These are phyloP conservation scores for Silene latifolia DNA, from an alignment of 148 eudicot genomes.

Conservation along the genomic window DNA sequence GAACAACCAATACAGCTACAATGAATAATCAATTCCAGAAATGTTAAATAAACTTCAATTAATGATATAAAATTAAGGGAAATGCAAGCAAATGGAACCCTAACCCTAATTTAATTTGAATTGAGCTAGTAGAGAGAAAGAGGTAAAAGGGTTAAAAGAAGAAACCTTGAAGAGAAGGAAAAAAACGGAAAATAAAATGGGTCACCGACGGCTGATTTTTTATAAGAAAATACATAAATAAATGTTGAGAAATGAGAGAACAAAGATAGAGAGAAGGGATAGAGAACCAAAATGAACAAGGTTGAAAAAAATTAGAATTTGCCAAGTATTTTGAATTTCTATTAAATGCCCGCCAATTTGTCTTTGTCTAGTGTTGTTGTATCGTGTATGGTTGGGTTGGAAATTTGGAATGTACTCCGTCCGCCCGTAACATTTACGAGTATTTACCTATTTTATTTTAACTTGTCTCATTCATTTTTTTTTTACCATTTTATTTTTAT, in stretches of 20 bases:
- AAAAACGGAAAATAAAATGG: background rate
- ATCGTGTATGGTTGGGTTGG: too few species aligned
- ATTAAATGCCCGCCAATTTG: conserved; percentile 33
- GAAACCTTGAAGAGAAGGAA: conserved; percentile 21
- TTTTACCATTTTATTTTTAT: too few species aligned
- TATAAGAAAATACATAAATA: too few species aligned
- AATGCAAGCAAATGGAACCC: background rate
- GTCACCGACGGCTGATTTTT: background rate
- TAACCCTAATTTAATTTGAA: background rate
- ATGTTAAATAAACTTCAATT: too few species aligned
- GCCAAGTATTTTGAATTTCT: conserved; percentile 22
- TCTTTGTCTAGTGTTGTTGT: too few species aligned
- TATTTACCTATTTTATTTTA: too few species aligned
- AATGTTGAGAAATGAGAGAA: background rate
- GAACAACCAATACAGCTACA: background rate
- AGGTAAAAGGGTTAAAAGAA: background rate
- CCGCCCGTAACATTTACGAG: too few species aligned
- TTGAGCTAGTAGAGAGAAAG: background rate
- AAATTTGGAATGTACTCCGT: too few species aligned
- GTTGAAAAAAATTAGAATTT: background rate
- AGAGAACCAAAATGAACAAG: background rate
- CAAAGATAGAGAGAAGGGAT: conserved; percentile 6
- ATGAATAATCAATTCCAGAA: background rate
- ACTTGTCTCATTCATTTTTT: too few species aligned
- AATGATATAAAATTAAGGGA: background rate